Evolutionary conservation across 441 rosid genomes (phyloP).

Genomic region (Eruca vesicaria): DNA sequence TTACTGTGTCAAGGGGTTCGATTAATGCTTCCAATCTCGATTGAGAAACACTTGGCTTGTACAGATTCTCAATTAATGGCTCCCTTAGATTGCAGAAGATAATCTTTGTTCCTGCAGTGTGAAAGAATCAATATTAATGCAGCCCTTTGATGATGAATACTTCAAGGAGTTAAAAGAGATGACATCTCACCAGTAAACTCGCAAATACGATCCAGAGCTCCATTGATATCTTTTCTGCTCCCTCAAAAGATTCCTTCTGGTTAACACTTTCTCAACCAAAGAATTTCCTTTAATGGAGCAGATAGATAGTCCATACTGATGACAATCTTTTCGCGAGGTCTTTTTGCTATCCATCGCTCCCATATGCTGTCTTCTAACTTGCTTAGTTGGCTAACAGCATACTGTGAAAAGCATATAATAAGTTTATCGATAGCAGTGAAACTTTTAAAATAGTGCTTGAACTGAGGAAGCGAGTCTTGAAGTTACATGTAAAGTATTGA

Average conservation of each 20-base stretch:
- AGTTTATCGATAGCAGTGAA: constrained; percentile 14
- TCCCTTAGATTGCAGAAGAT: constrained; percentile 91
- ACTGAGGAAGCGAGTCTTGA: constrained; percentile 31
- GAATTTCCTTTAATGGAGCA: constrained; percentile 47
- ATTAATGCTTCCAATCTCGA: constrained; percentile 80
- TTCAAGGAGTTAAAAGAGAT: background rate
- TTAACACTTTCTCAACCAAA: constrained; percentile 65
- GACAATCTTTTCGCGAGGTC: constrained; percentile 59
- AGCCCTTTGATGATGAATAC: background rate
- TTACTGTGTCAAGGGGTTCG: constrained; percentile 83
- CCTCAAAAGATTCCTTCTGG: constrained; percentile 80
- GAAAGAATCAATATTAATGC: constrained; percentile 18
- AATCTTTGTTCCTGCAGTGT: constrained; percentile 81
- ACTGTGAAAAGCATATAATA: constrained; percentile 51
- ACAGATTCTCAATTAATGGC: constrained; percentile 79
- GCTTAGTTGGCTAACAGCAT: constrained; percentile 91
- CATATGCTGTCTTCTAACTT: constrained; percentile 94
- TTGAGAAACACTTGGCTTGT: constrained; percentile 76
- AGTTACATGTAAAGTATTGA: constrained; percentile 88
- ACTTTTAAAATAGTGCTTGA: constrained; percentile 8
- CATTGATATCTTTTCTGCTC: constrained; percentile 84
- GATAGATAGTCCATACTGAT: constrained; percentile 53
- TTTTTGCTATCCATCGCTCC: constrained; percentile 74
- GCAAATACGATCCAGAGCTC: constrained; percentile 83
- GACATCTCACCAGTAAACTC: constrained; percentile 76